A percentile compares a stretch with the other conserved stretches of the same genome.
phyloP scores from a whole-genome alignment of 768 basidiomycete species.

The Kwoniella mangroviensis region DNA sequence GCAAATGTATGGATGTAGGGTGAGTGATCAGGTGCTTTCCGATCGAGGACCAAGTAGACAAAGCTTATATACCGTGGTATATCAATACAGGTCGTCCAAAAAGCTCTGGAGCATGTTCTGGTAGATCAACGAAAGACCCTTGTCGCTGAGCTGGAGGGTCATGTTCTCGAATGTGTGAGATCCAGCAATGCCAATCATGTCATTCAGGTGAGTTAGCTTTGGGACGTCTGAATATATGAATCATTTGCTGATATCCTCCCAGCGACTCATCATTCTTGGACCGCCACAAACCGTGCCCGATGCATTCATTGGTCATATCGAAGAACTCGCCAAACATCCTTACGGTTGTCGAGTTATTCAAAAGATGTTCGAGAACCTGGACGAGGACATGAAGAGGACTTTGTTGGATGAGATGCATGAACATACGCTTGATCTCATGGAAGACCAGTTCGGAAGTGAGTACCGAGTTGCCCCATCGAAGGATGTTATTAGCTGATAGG shows the following conservation, averaged over 20 bases:
- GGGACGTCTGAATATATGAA: not conserved
- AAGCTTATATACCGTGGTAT: not conserved
- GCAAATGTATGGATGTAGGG: conserved; percentile 95
- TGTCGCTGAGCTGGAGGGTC: conserved; percentile 76
- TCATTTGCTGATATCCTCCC: conserved; percentile 43
- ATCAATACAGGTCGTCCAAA: conserved; percentile 26
- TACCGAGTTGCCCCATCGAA: not conserved
- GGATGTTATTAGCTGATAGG: not conserved
- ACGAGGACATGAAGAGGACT: conserved; percentile 68
- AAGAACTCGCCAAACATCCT: conserved; percentile 80
- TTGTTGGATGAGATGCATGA: conserved; percentile 82
- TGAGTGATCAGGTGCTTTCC: conserved; percentile 55
- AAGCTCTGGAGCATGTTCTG: conserved; percentile 82
- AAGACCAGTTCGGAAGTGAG: conserved; percentile 78
- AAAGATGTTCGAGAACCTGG: conserved; percentile 83
- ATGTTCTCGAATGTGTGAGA: conserved; percentile 82
- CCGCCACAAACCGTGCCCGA: conserved; percentile 72
- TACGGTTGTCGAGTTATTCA: conserved; percentile 96
- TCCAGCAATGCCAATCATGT: conserved; percentile 96
- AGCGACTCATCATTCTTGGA: conserved; percentile 82
- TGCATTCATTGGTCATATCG: conserved; percentile 76
- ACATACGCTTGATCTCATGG: conserved; percentile 73
- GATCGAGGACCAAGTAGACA: not conserved
- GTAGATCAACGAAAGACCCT: conserved; percentile 77
- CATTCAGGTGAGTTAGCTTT: conserved; percentile 53